Base-by-base conservation (phyloP, 495 filamentous ascomycete species). In the Aspergillus cavernicola region DNA sequence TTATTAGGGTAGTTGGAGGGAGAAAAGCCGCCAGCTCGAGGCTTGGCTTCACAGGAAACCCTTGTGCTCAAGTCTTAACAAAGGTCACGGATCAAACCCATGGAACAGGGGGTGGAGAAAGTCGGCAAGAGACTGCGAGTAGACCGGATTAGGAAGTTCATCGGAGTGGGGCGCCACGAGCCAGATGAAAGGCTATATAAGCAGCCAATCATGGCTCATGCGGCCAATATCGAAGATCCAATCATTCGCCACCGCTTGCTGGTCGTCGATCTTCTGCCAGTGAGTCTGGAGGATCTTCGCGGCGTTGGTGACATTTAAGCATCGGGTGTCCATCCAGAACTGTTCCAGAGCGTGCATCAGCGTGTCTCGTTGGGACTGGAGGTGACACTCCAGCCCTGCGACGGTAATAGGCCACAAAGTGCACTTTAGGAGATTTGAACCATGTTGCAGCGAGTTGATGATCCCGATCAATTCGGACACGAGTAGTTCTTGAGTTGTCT, bases 361-460 rank as follows among this genome's bases (percentile, higher is more conserved):
- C 33, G 70, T 67, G 8, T 62, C 51, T 32, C 66, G 40, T 36
- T 72, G 63, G 6, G 58, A 48, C 31, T 57, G 56, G 45, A 36
- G 36, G 15, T 55, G 57, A 50, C 67, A 72, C 42, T 83, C 80
- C 4, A 82, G 63, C 1, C 79, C 80, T 0, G 76, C 77, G 32
- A 84, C 65, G 38, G 82, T 81, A 1, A 81, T 77, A 0, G 81
- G 79, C 81, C 80, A 84, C 0, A 80, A 68, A 0, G 77, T 74
- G 15, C 74, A 82, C 45, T 84, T 85, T 59, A 82, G 75, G 13
- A 78, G 55, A 0, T 68, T 58, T 4, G 72, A 65, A 4, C 79
- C 64, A 15, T 71, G 60, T n/a, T 72, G 67, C 26, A 85, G 59
- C 15, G 56, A 63, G 10, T 69, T 64, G 19, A 83, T 66, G 38